Conservation (phyloP, 2,329 filamentous ascomycete species). For the Knoxdaviesia proteae region DNA sequence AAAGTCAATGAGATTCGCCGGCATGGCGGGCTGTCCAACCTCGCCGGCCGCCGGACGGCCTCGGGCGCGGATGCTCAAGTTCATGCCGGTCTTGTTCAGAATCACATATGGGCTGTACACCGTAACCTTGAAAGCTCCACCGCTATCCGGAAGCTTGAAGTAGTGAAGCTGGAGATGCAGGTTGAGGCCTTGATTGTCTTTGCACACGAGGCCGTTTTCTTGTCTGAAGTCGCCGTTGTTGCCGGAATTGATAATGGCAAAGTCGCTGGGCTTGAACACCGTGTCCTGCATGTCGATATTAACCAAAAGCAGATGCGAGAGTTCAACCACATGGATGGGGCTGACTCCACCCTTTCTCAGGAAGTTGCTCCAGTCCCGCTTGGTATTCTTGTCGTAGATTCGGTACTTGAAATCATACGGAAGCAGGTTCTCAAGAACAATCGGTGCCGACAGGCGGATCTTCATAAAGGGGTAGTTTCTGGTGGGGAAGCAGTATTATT, state of each 20-base stretch:
- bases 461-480: conserved; percentile 88
- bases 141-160: conserved; percentile 71
- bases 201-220: conserved; percentile 59
- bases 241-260: conserved; percentile 88
- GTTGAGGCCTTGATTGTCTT: conserved; percentile 63
- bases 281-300: conserved; percentile 96
- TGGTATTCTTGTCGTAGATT: conserved; percentile 96
- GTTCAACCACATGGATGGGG: conserved; percentile 88
- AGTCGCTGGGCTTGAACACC: conserved; percentile 83
- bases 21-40: conserved; percentile 19
- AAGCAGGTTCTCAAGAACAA: conserved; percentile 83
- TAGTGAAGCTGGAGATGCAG: conserved; percentile 79
- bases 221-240: conserved; percentile 72
- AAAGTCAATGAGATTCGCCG: no score
- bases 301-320: conserved; percentile 79
- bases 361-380: conserved; percentile 98
- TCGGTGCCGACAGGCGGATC: conserved; percentile 72
- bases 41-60: conserved; percentile 58
- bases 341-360: conserved; percentile 89
- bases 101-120: conserved; percentile 91
- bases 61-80: conserved; percentile 75
- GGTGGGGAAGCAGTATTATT: conserved; percentile 5
- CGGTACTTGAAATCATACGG: conserved; percentile 98
- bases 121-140: conserved; percentile 87
- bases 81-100: conserved; percentile 82